Percentiles rank a stretch among this genome's conserved stretches.
phyloP scores from a whole-genome alignment of 371 early-diverging fungal species.

The Saksenaea vasiformis region DNA sequence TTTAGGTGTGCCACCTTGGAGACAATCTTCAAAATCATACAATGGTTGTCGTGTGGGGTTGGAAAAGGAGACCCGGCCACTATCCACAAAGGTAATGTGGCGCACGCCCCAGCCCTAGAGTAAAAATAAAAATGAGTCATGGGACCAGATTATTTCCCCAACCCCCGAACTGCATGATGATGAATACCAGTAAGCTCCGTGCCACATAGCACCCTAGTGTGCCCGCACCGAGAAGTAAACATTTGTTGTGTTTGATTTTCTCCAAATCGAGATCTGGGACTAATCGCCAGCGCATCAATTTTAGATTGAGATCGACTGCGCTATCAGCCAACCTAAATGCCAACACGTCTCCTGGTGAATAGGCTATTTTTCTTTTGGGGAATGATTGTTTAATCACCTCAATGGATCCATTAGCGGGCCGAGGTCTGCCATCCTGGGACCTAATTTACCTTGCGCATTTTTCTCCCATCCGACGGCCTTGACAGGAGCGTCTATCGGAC shows the following conservation, averaged over 20 bases:
- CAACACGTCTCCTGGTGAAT: constrained; percentile 9
- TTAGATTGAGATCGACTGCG: constrained; percentile 90
- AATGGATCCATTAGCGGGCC: constrained; percentile 84
- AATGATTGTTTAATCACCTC: constrained; percentile 42
- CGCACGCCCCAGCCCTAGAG: constrained; percentile 91
- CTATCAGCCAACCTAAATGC: constrained; percentile 74
- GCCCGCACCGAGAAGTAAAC: constrained; percentile 92
- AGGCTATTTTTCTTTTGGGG: background rate
- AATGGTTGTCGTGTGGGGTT: constrained; percentile 96
- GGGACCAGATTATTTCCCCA: background rate
- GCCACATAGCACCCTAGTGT: constrained; percentile 96
- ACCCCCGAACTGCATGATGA: background rate
- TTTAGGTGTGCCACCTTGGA: constrained; percentile 84
- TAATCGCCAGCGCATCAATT: constrained; percentile 95
- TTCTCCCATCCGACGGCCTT: constrained; percentile 93
- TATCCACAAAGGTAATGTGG: constrained; percentile 93
- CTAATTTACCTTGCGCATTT: constrained; percentile 76
- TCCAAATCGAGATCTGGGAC: constrained; percentile 86
- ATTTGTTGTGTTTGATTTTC: constrained; percentile 71
- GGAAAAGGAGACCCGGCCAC: constrained; percentile 88
- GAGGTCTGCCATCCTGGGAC: constrained; percentile 83
- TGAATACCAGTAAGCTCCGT: constrained; percentile 65
- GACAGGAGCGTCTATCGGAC: constrained; percentile 27
- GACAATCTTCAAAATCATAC: constrained; percentile 84
- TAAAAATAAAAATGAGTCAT: constrained; percentile 7